A percentile compares a stretch with the other conserved stretches of the same genome.
These are phyloP conservation scores for Phytophthora vignae DNA, from an alignment of 352 stramenopile species.

Conservation along the genomic window DNA sequence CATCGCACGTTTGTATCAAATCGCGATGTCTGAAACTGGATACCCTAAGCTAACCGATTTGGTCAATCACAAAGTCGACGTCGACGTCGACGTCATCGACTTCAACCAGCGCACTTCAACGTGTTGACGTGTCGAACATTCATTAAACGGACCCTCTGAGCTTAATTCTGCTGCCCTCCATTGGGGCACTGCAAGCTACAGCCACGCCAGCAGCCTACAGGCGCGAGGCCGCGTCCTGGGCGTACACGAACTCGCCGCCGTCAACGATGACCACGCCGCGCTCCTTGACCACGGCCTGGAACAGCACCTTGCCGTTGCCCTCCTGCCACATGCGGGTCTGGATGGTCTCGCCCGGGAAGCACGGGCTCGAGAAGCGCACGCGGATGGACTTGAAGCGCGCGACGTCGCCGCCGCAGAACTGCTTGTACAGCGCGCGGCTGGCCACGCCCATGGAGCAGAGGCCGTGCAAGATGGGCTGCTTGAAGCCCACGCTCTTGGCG, in stretches of 20 bases:
- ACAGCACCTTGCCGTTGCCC: constrained; percentile 57
- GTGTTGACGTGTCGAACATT: constrained; percentile 20
- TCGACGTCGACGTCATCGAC: constrained; percentile 9
- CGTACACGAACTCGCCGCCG: constrained; percentile 80
- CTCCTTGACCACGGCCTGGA: constrained; percentile 82
- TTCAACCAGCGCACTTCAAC: constrained; percentile 20
- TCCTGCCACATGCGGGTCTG: constrained; percentile 87
- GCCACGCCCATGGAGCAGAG: constrained; percentile 94
- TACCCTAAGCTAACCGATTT: constrained; percentile 11
- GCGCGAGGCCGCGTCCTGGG: constrained; percentile 22
- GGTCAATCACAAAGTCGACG: background rate
- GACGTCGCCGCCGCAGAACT: constrained; percentile 77
- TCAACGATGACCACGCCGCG: constrained; percentile 81
- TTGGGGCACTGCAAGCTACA: background rate
- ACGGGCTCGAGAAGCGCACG: constrained; percentile 89
- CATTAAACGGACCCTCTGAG: background rate
- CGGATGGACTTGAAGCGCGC: constrained; percentile 86
- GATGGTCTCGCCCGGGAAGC: constrained; percentile 88
- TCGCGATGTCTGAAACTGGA: too few species aligned
- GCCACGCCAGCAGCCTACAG: constrained; percentile 18
- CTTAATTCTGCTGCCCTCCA: background rate
- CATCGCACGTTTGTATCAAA: too few species aligned
- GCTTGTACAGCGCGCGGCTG: constrained; percentile 79
- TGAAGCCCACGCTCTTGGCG: constrained; percentile 78
- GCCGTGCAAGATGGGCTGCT: constrained; percentile 93